Conservation (phyloP, 805 yeast species). For the Metschnikowia similis region DNA sequence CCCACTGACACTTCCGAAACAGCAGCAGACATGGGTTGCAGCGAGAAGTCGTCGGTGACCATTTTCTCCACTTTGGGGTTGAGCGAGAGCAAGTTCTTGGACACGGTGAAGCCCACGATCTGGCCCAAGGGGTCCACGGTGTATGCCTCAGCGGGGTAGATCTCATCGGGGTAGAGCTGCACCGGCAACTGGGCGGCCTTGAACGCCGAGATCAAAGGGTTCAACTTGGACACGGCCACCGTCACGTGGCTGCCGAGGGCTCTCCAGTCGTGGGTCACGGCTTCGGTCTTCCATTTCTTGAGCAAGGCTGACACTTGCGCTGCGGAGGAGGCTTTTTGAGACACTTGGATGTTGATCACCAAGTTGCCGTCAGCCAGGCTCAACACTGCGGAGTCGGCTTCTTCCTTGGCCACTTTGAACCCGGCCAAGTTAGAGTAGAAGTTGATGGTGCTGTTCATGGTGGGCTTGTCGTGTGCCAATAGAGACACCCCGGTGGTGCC, state of each 20-base stretch:
- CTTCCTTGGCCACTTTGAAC: slow-evolving; percentile 20
- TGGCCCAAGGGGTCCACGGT: slow-evolving; percentile 81
- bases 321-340: slow-evolving; percentile 14
- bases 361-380: slow-evolving; percentile 21
- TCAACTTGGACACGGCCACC: slow-evolving; percentile 43
- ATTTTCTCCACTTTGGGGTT: slow-evolving; percentile 38
- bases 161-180: slow-evolving; percentile 67
- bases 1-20: slow-evolving; percentile 7
- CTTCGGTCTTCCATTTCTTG: slow-evolving; percentile 11
- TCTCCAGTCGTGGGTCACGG: slow-evolving; percentile 46
- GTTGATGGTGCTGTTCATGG: slow-evolving; percentile 43
- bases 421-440: slow-evolving; percentile 55
- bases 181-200: slow-evolving; percentile 28
- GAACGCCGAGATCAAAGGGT: slow-evolving; percentile 32
- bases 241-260: slow-evolving; percentile 40
- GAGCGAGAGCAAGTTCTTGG: slow-evolving; percentile 53
- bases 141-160: slow-evolving; percentile 68
- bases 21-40: slow-evolving; percentile 9
- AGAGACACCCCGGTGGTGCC: slow-evolving; percentile 52
- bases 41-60: slow-evolving; percentile 1
- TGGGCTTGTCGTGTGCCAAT: slow-evolving; percentile 45
- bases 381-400: slow-evolving; percentile 18
- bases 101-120: slow-evolving; percentile 72
- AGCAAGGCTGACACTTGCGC: slow-evolving; percentile 17
- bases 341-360: slow-evolving; percentile 19